Evolutionary conservation across 2,329 filamentous ascomycete species (phyloP), one percentile per base, ranked within the genome.

Genomic region (Fusarium pseudonygamai): DNA sequence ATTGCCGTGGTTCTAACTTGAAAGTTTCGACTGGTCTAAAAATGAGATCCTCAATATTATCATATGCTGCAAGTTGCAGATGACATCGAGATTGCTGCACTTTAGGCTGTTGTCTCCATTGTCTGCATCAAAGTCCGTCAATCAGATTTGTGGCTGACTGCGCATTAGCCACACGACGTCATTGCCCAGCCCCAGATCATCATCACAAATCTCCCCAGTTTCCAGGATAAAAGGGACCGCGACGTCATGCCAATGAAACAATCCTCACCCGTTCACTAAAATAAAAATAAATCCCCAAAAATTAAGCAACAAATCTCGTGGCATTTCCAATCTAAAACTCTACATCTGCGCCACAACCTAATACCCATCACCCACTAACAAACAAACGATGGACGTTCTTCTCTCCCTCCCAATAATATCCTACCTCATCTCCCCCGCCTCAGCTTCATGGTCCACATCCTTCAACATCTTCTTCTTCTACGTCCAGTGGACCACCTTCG

Each of bases 391-490:
- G 86, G 90, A 93, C 78, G 82, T 93, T 30, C 84, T 95, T 55
- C 85, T 95, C 64, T 93, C 92, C 4, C 86, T 96, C 42, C 93
- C 93, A 3, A 87, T 94, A 72, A 83, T 93, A 45, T 93, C 92
- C 34, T 93, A 91, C 77, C 85, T 93, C 76, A 84, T 91, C 55
- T 87, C 89, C 26, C 88, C 90, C 5, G 85, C 87, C 52, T 80
- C 90, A 65, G 88, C 89, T 12, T 92, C 93, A 12, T 95, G 92
- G 84, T 92, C 87, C 20, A 96, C 94, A 4, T 95, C 92, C 3
- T 85, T 97, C 72, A 97, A 96, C 81, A 84, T 97, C 30, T 84
- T 97, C 71, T 95, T 97, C 85, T 96, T 97, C 82, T 96, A 95
- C 81, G 89, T 97, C 84, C 96, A 93, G 75, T 97, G 95, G 95